Base-by-base conservation (phyloP, 129 eudicot genomes). In the Centaurea solstitialis region DNA sequence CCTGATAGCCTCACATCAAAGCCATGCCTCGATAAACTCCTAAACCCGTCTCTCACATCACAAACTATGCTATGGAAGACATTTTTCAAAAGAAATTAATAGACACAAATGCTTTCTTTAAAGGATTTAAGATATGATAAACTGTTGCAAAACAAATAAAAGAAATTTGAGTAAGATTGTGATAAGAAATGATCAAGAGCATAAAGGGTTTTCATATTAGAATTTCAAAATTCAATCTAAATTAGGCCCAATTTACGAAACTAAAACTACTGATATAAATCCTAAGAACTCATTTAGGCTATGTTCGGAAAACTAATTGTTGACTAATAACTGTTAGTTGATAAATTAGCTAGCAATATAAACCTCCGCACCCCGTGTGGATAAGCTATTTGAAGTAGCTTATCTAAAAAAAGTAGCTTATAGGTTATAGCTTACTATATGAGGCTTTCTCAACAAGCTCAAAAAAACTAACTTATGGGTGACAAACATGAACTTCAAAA, bases 51-150 rank as follows among this genome's bases (percentile, higher is more conserved):
- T 82, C 98, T 87, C 69, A 93, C 90, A 30, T 93, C 98, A 41
- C 96, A 92, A 50, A 91, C 89, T 85, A 88, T 88, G 80, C 96
- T 92, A 62, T 97, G 97, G 86, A 94, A 94, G 98, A 94, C 98
- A 94, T 93, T 74, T 87, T 79, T 76, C 62, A 66, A 77, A 84
- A 61, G 79, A 69, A 79, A 62, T 78, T 74, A 50, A 21, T 2
- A 53, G 68, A 45, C 71, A 30, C 61, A n/a, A 21, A 76, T 68
- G 28, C 72, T 30, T 72, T 64, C 59, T 7, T 9, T 18, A 74
- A 65, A 26, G 67, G 64, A 18, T 72, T 77, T 68, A 81, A 70
- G 69, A 65, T 77, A 70, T 72, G 72, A 50, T 26, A 71, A 73
- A 24, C 64, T 73, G 84, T 91, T 88, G 93, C 88, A 82, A 85